Conservation (phyloP, 176 grass and related monocot species). For the Aegilops sharonensis region DNA sequence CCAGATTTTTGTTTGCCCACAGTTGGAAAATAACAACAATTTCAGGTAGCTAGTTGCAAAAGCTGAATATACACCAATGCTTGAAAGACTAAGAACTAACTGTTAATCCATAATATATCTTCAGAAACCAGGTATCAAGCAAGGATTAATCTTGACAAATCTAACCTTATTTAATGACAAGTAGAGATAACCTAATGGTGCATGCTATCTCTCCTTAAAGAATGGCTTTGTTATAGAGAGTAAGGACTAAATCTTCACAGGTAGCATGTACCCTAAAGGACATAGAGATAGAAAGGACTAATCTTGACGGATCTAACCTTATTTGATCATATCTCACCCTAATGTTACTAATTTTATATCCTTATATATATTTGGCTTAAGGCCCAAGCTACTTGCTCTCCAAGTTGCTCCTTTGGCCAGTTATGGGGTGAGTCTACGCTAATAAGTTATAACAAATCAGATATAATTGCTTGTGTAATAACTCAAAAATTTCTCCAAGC, state of each 20-base stretch:
- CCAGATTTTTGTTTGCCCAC: neutral
- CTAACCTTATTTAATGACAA: neutral
- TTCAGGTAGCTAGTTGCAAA: constrained; percentile 9
- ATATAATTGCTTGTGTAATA: neutral
- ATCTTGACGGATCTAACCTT: neutral
- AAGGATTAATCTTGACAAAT: neutral
- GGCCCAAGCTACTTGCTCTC: neutral
- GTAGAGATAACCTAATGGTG: no score
- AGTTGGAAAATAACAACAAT: neutral
- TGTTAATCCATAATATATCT: neutral
- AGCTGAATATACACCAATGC: constrained; percentile 3
- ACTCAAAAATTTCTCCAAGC: neutral
- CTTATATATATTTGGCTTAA: neutral
- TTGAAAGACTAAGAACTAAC: neutral
- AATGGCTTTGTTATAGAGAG: neutral
- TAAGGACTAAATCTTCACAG: no score
- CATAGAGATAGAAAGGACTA: neutral
- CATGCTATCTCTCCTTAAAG: neutral
- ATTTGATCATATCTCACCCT: constrained; percentile 5
- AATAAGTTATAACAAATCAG: neutral
- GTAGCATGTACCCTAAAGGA: no score
- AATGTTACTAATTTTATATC: neutral
- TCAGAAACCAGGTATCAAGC: no score
- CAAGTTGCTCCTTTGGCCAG: neutral
- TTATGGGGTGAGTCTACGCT: neutral